Evolutionary conservation across 805 yeast species (phyloP).

Genomic region (Nakazawaea ambrosiae): DNA sequence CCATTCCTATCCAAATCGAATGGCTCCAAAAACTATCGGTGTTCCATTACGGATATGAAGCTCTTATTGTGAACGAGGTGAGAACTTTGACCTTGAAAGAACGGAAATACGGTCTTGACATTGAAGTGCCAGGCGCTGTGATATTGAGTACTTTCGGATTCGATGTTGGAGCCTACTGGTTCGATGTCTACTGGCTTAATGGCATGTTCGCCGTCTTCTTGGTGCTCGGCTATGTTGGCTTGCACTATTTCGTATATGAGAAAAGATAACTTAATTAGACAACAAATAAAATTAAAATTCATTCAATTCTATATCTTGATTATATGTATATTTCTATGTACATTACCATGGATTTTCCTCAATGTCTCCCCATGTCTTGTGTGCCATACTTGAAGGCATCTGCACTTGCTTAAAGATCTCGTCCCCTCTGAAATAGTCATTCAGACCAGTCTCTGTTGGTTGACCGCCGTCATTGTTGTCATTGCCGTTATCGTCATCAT

Average conservation of each 20-base stretch:
- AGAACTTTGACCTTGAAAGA: slow-evolving; percentile 78
- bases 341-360: slow-evolving; percentile 60
- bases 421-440: slow-evolving; percentile 27
- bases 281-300: too few species aligned
- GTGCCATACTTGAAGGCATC: slow-evolving; percentile 43
- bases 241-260: slow-evolving; percentile 72
- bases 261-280: slow-evolving; percentile 34
- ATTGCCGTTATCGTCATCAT: slow-evolving; percentile 11
- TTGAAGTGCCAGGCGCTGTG: slow-evolving; percentile 97
- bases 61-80: slow-evolving; percentile 88
- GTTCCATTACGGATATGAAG: slow-evolving; percentile 95
- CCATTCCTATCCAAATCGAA: slow-evolving; percentile 38
- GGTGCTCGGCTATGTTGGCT: slow-evolving; percentile 63
- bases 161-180: slow-evolving; percentile 65
- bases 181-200: slow-evolving; percentile 56
- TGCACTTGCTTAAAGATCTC: slow-evolving; percentile 42
- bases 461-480: slow-evolving; percentile 12
- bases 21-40: slow-evolving; percentile 81
- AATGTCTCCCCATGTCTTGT: slow-evolving; percentile 47
- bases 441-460: too few species aligned
- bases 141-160: slow-evolving; percentile 94
- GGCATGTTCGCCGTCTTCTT: slow-evolving; percentile 55
- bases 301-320: not conserved
- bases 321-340: too few species aligned
- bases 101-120: slow-evolving; percentile 84